Evolutionary conservation across 179 eudicot species (phyloP).

Genomic region (Carnegiea gigantea): DNA sequence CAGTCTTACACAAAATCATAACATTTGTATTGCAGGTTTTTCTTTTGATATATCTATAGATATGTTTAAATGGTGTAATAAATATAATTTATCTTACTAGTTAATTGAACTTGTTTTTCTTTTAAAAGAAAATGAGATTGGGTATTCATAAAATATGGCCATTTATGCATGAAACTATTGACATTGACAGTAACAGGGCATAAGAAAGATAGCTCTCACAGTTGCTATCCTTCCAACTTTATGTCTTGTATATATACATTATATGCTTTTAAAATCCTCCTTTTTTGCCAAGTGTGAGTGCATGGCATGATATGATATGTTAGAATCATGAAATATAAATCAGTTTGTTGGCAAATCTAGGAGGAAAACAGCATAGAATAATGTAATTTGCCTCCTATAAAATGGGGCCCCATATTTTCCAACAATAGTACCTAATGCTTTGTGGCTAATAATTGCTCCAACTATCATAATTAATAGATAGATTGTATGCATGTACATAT

Average conservation of each 20-base stretch:
- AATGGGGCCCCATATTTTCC: conserved; percentile 30
- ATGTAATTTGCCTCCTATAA: conserved; percentile 27
- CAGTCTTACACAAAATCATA: no score
- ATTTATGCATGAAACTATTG: no score
- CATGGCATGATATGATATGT: conserved; percentile 26
- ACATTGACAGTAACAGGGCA: conserved; percentile 33
- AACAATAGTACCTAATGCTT: conserved; percentile 16
- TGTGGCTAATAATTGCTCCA: conserved; percentile 29
- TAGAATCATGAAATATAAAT: conserved; percentile 30
- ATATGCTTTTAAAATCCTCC: conserved; percentile 18
- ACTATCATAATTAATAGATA: conserved; percentile 19
- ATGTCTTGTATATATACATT: conserved; percentile 16
- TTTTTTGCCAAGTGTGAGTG: conserved; percentile 21
- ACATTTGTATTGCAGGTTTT: no score
- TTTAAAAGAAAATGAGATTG: background rate
- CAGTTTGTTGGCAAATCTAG: conserved; percentile 40
- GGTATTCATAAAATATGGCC: background rate
- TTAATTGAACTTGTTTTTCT: no score
- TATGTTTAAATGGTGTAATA: no score
- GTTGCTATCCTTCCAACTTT: conserved; percentile 29
- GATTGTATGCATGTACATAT: background rate
- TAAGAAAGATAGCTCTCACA: conserved; percentile 22
- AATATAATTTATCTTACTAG: no score
- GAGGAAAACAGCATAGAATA: conserved; percentile 28
- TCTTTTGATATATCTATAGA: no score